Evolutionary conservation across 2,329 filamentous ascomycete genomes (phyloP).

Genomic region (Arthrinium phaeospermum): DNA sequence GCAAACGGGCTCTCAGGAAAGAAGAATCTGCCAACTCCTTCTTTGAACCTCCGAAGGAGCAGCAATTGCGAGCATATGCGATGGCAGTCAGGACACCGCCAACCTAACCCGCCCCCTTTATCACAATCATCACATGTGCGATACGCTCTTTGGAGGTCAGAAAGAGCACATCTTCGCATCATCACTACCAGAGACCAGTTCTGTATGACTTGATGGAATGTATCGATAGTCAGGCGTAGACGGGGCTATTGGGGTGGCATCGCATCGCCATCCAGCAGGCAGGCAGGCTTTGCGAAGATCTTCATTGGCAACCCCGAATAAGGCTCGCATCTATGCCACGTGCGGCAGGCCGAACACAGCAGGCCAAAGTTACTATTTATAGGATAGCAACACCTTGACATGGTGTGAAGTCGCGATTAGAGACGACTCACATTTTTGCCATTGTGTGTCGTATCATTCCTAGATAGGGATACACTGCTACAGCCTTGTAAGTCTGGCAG

Average conservation of each 20-base stretch:
- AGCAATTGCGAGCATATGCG: background rate
- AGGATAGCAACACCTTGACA: background rate
- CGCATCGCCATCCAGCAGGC: background rate
- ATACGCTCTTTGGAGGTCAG: background rate
- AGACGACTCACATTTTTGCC: background rate
- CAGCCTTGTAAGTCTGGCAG: slow-evolving; percentile 1
- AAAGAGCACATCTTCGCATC: background rate
- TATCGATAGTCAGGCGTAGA: background rate
- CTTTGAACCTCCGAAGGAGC: background rate
- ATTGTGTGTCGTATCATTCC: background rate
- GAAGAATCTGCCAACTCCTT: slow-evolving; percentile 6
- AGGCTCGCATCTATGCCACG: background rate
- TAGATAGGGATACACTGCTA: background rate
- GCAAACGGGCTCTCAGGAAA: slow-evolving; percentile 44
- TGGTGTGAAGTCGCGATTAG: background rate
- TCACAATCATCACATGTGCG: background rate
- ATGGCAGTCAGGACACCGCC: background rate
- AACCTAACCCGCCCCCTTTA: background rate
- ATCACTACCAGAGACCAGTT: background rate
- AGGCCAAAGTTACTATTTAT: background rate
- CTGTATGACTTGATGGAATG: background rate
- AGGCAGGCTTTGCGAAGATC: background rate
- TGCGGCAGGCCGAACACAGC: background rate
- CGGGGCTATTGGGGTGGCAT: background rate
- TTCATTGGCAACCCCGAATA: background rate